Percentiles rank a stretch among this genome's conserved stretches.
Conservation (phyloP, 352 stramenopile species). For the Phytophthora tentaculata region DNA sequence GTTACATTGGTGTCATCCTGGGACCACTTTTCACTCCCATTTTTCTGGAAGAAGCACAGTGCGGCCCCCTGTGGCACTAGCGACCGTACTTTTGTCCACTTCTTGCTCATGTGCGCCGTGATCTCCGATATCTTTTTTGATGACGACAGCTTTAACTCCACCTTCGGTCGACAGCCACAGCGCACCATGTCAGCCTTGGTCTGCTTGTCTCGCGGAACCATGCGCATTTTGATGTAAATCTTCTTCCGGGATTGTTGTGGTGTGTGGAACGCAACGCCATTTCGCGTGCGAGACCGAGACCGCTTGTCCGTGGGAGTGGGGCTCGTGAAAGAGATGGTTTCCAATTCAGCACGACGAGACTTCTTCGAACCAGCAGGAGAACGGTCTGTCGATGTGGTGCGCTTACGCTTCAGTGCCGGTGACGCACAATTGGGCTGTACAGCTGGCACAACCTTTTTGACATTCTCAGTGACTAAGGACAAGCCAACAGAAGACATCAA, state of each 20-base stretch:
- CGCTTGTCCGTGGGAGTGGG: slow-evolving; percentile 34
- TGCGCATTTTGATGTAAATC: slow-evolving; percentile 85
- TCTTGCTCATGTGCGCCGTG: slow-evolving; percentile 77
- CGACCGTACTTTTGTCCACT: slow-evolving; percentile 61
- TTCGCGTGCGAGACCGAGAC: slow-evolving; percentile 22
- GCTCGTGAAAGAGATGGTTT: slow-evolving; percentile 42
- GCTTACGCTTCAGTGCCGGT: slow-evolving; percentile 42
- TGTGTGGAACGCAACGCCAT: slow-evolving; percentile 49
- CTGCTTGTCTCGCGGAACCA: slow-evolving; percentile 72
- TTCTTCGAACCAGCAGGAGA: slow-evolving; percentile 35
- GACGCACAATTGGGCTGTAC: slow-evolving; percentile 23
- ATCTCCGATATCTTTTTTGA: slow-evolving; percentile 85
- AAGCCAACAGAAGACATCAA: slow-evolving; percentile 12
- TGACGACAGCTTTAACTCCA: slow-evolving; percentile 80
- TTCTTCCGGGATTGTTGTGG: slow-evolving; percentile 70
- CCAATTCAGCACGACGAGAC: slow-evolving; percentile 11
- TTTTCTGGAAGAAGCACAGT: slow-evolving; percentile 66
- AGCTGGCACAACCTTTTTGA: slow-evolving; percentile 28
- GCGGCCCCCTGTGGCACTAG: slow-evolving; percentile 35
- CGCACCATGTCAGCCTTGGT: slow-evolving; percentile 56
- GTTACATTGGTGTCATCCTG: slow-evolving; percentile 52
- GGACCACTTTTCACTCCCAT: slow-evolving; percentile 51
- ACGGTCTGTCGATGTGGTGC: slow-evolving; percentile 20
- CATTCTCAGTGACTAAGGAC: slow-evolving; percentile 21
- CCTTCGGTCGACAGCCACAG: slow-evolving; percentile 71